Base-by-base conservation (phyloP, 2,329 filamentous ascomycete genomes). In the Westerdykella sp. region DNA sequence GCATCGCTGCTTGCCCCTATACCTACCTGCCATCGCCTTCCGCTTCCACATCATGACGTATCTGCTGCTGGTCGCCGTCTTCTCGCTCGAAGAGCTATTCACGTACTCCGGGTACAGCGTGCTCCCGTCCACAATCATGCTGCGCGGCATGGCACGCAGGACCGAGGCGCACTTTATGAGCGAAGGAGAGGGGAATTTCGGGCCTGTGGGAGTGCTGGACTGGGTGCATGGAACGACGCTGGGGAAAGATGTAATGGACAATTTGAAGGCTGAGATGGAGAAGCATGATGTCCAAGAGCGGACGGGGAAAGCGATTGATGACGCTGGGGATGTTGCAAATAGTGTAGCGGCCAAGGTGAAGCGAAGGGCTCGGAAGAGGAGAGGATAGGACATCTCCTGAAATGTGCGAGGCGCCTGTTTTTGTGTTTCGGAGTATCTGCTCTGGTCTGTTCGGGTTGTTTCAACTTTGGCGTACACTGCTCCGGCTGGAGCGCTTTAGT, bases 11-110 rank as follows among this genome's bases (percentile, higher is more conserved):
- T 45, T 85, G 1, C 84, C 85, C 0, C 65, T 80, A 6, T 85
- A 85, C 59, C 63, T 86, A 0, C 81, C 85, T 1, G 77, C 83
- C 1, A 66, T 81, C 15, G 51, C 77, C n/a, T 72, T 87, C 34
- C 80, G 81, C 7, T 80, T 83, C 30, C 85, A 89, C 61, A 73
- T 87, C 4, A 71, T 88, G n/a, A 86, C 82, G 0, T 87, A 83
- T 67, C 75, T 86, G 43, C 56, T 85, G 10, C 77, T 86, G 49
- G 70, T 81, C 13, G 73, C 75, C 0, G 59, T 87, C 21, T 76
- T 77, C 48, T 84, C 82, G 2, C 57, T 81, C 0, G 81, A 87
- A 51, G 83, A 87, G 50, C 79, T 80, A 0, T 69, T 87, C 38
- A 71, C 80, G 22, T 80, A 79, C 65, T 85, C 80, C 0, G 84